phyloP scores from a whole-genome alignment of 1,139 yeast species.

The Kodamaea sp. region DNA sequence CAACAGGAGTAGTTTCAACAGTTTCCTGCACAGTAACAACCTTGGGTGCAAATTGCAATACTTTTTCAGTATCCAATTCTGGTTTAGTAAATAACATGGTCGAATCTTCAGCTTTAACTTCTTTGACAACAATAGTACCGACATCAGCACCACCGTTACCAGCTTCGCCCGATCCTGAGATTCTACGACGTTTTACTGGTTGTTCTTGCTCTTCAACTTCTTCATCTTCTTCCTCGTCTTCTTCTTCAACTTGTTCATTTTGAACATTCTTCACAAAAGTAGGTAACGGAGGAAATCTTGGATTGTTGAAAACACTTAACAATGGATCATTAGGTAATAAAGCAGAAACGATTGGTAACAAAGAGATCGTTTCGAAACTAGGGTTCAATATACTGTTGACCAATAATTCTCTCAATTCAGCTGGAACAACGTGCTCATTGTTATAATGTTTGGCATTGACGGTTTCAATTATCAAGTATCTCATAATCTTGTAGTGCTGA shows the following conservation, averaged over 20 bases:
- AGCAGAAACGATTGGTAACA: constrained; percentile 67
- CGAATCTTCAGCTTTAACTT: constrained; percentile 12
- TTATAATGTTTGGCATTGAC: constrained; percentile 29
- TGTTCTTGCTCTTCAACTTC: constrained; percentile 8
- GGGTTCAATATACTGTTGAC: constrained; percentile 60
- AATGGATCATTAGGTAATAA: constrained; percentile 42
- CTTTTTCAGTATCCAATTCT: constrained; percentile 5
- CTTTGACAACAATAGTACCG: constrained; percentile 2
- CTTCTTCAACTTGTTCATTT: constrained; percentile 17
- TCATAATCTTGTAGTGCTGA: constrained; percentile 58
- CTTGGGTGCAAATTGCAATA: constrained; percentile 9
- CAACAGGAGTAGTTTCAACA: background rate
- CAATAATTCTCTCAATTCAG: constrained; percentile 38
- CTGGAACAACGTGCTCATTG: constrained; percentile 24
- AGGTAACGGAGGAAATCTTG: constrained; percentile 70
- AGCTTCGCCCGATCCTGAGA: background rate
- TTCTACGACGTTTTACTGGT: constrained; percentile 8
- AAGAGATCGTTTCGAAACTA: constrained; percentile 56
- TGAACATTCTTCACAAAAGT: constrained; percentile 25
- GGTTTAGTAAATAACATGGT: constrained; percentile 7
- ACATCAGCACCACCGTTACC: constrained; percentile 3
- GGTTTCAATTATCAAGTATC: constrained; percentile 51
- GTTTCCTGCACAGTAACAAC: constrained; percentile 1
- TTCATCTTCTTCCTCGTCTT: constrained; percentile 19
- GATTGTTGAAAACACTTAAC: constrained; percentile 61